Base-by-base conservation (phyloP, 2,329 filamentous ascomycete species). In the Pestalotiopsis sp. region DNA sequence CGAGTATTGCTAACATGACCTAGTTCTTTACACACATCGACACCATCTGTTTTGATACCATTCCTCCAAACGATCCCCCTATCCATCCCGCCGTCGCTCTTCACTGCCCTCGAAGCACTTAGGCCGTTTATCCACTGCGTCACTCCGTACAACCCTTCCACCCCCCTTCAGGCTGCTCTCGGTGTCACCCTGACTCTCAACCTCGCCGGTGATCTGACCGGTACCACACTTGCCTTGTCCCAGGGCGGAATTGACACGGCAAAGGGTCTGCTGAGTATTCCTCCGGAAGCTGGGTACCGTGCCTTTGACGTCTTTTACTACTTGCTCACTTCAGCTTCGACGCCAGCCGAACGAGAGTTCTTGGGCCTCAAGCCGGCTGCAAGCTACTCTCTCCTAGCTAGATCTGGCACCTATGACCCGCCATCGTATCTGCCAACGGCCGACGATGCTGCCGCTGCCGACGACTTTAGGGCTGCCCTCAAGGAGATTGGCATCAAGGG, bases 281-380 rank as follows among this genome's bases (percentile, higher is more conserved):
- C 96, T 0, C 81, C 90, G 0, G 90, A 97, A 76, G 77, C 90
- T 6, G 96, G 96, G 13, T 94, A 94, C 80, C 91, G 96, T 71
- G 96, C 95, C 3, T 99, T 99, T 74, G 95, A 99, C 77, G 96
- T 97, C 64, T 98, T 99, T 78, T 98, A 99, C 82, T 98, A 98
- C 76, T 89, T 99, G 0, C 86, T 98, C 57, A 97, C 95, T 0
- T 94, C 93, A n/a, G 92, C 93, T 0, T 97, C 96, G 0, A 96
- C 93, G 1, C 90, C 92, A 3, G 91, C 94, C 1, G 96, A 99
- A 81, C 87, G 94, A 67, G 95, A 98, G 77, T 97, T 95, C 70
- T 83, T 99, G 14, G 90, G 92, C 31, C 87, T 99, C 38, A 92
- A 94, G 80, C 85, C 90, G 9, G 89, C 93, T 2, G 92, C 93